Percentiles rank a stretch among this genome's conserved stretches.
phyloP scores from a whole-genome alignment of 805 yeast species.

The Aciculoconidium aculeatum region DNA sequence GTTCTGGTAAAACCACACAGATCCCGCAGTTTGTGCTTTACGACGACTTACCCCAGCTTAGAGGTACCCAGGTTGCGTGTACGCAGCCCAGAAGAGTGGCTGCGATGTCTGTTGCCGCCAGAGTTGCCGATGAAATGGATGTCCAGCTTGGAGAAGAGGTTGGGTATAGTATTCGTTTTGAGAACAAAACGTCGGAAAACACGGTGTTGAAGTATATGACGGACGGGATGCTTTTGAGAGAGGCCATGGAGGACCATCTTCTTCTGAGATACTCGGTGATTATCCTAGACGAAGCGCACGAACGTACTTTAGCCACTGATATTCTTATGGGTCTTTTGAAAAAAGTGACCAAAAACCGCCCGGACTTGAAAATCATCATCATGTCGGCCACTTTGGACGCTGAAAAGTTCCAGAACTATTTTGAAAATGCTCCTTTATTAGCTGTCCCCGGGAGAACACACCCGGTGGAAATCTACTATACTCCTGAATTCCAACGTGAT shows the following conservation, averaged over 20 bases:
- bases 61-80: constrained; percentile 86
- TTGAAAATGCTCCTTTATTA: constrained; percentile 84
- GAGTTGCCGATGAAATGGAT: constrained; percentile 98
- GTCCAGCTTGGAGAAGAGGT: constrained; percentile 89
- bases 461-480: constrained; percentile 94
- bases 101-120: constrained; percentile 95
- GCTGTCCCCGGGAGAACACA: constrained; percentile 98
- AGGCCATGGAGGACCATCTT: constrained; percentile 94
- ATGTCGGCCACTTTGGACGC: constrained; percentile 99
- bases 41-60: constrained; percentile 88
- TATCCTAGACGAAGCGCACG: constrained; percentile 96
- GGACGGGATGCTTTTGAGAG: constrained; percentile 96
- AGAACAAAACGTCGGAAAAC: constrained; percentile 73
- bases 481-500: constrained; percentile 94
- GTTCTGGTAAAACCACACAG: constrained; percentile 98
- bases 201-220: constrained; percentile 95
- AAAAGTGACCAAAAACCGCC: constrained; percentile 71
- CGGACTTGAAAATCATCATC: constrained; percentile 84
- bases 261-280: constrained; percentile 79
- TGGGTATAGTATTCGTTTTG: constrained; percentile 93
- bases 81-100: constrained; percentile 98
- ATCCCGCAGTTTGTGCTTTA: constrained; percentile 92
- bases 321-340: constrained; percentile 92
- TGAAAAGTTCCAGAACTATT: constrained; percentile 86
- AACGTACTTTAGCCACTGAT: constrained; percentile 94